Conservation (phyloP, 108 stramenopile species). For the Stephanodiscus triporus region DNA sequence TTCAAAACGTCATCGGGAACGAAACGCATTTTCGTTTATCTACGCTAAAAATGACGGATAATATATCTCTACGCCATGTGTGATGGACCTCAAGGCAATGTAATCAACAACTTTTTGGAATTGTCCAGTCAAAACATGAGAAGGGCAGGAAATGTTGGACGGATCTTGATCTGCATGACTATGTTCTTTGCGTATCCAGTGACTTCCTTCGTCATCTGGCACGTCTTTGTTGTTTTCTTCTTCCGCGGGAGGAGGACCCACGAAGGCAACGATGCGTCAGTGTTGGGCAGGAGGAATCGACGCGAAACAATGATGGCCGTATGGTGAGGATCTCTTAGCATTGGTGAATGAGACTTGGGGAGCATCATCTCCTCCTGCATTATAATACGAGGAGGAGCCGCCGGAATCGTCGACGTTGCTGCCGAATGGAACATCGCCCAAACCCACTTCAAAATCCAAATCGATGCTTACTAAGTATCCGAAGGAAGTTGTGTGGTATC, state of each 20-base stretch:
- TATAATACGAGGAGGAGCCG: not conserved
- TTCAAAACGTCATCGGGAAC: too few species aligned
- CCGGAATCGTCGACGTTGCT: constrained; percentile 21
- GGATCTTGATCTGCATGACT: constrained; percentile 42
- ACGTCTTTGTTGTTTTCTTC: constrained; percentile 51
- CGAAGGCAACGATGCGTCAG: constrained; percentile 70
- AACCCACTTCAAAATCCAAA: not conserved
- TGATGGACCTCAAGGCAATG: constrained; percentile 44
- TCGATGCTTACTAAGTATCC: constrained; percentile 1
- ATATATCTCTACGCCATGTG: not conserved
- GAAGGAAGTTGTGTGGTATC: constrained; percentile 60
- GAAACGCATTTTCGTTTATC: not conserved
- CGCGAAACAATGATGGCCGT: constrained; percentile 67
- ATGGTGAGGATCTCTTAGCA: constrained; percentile 73
- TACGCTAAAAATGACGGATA: not conserved
- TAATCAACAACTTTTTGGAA: constrained; percentile 78
- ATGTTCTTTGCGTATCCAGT: constrained; percentile 64
- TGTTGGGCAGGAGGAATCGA: constrained; percentile 74
- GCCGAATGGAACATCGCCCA: not conserved
- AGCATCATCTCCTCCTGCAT: not conserved
- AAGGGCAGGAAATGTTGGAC: constrained; percentile 49
- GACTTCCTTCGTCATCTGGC: constrained; percentile 52
- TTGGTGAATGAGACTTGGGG: constrained; percentile 58
- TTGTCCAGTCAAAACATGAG: constrained; percentile 16
- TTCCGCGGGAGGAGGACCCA: constrained; percentile 52